Evolutionary conservation across 768 basidiomycete species (phyloP), one percentile per base, ranked within the genome.

Genomic region (Pisolithus sp.): DNA sequence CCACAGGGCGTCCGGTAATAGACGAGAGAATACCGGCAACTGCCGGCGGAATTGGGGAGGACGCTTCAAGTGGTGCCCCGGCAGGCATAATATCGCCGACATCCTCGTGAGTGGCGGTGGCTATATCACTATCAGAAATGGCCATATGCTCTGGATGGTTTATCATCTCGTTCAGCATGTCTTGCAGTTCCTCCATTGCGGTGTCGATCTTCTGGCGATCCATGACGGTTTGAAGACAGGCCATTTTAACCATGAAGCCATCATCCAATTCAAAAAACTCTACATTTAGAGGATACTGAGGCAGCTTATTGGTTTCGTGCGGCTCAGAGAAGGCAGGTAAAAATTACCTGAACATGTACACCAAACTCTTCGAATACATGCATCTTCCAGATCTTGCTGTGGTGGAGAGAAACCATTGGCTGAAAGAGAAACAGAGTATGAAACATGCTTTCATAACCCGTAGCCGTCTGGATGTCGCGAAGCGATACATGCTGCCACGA

Each of bases 401-500:
- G 30, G 10, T 15, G 31, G 23, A 5, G 18, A 10, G 51, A 39
- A 36, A 17, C 30, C 48, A 37, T 49, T 49, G 72, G 71, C 50
- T 77, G 75, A 58, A 73, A 77, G 10, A 77, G 59, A 54, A 78
- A 76, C 38, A 78, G 58, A 52, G 70, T 71, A 45, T 73, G 73
- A 65, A 73, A 76, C 10, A 77, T 53, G 8, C 48, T 56, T 23
- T 62, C 54, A 1, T 69, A 40, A 7, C 59, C 59, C 31, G 75
- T 46, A 21, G 57, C 57, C 26, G 58, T 67, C 38, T 77, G 76
- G 38, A 78, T 66, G 4, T 61, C 61, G 42, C 76, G 68, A 49
- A 75, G 64, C n/a, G 76, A 76, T 9, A 68, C 66, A 42, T 77
- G 76, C 49, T 78, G 76, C 69, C 73, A 75, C 1, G 67, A 57